Base-by-base conservation (phyloP, 371 early-diverging fungal species). In the Syncephalastrum monosporum region DNA sequence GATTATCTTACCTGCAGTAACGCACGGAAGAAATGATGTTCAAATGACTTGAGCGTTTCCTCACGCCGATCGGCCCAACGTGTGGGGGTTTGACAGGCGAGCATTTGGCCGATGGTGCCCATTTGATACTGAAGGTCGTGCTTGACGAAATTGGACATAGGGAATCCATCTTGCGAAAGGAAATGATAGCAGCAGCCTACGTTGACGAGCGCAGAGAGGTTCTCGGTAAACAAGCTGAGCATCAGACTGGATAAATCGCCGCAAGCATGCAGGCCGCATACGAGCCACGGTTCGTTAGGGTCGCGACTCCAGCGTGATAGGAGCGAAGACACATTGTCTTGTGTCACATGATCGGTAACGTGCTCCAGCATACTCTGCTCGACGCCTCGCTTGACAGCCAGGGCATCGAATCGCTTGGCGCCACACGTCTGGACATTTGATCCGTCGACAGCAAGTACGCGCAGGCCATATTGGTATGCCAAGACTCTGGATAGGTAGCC, bases 171-270 rank as follows among this genome's bases (percentile, higher is more conserved):
- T 54, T 88, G 86, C 0, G 84, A 65, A 7, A 90, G 62, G 53
- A 74, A 82, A 72, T 94, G 92, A 67, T 94, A 93, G 68, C 94
- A 94, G 70, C 94, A 94, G 1, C 92, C 90, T 5, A 94, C 93
- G 60, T 82, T 81, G 33, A 88, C 91, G 14, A 94, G 66, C n/a
- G 85, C 84, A 0, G 68, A 63, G 1, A 91, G 89, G 16, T 84
- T 82, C 42, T 80, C 71, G 7, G 82, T 72, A 68, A 90, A 94
- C 25, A 91, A 68, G 33, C 82, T 75, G 41, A 93, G 68, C 61
- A 88, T 85, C 24, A 84, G 78, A 47, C 83, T 82, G 4, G 90
- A 81, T 47, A 94, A 61, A 60, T 94, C 88, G 2, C 95, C 95
- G 59, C 95, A 94, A 0, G 94, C 83, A 57, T 94, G 94, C 13